A percentile compares a stretch with the other conserved stretches of the same genome.
phyloP scores from a whole-genome alignment of 768 basidiomycete species.

The Phaeolepiota aurea region DNA sequence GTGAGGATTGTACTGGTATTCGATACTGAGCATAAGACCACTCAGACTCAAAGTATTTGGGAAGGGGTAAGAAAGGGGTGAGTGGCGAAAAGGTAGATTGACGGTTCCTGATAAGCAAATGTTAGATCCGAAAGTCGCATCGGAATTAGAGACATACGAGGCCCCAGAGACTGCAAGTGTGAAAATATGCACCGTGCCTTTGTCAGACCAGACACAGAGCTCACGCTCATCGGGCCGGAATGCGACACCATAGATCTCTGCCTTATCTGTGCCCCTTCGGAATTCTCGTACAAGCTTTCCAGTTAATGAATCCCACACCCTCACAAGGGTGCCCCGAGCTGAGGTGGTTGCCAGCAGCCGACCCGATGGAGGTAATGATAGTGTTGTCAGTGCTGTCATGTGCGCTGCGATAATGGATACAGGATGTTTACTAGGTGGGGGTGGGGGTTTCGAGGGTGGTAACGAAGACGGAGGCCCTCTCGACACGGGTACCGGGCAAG shows the following conservation, averaged over 20 bases:
- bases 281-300: constrained; percentile 76
- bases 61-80: constrained; percentile 72
- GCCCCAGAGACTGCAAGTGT: constrained; percentile 58
- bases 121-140: neutral
- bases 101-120: constrained; percentile 51
- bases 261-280: constrained; percentile 81
- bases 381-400: constrained; percentile 65
- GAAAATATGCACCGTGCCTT: constrained; percentile 90
- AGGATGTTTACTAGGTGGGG: constrained; percentile 51
- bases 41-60: constrained; percentile 90
- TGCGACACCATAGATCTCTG: constrained; percentile 85
- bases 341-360: constrained; percentile 80
- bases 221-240: constrained; percentile 84
- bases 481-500: constrained; percentile 55
- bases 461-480: constrained; percentile 47
- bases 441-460: constrained; percentile 47
- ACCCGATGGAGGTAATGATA: constrained; percentile 74
- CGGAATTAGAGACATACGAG: constrained; percentile 39
- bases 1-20: constrained; percentile 77
- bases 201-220: constrained; percentile 90
- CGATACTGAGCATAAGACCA: constrained; percentile 95
- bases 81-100: constrained; percentile 78
- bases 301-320: constrained; percentile 74
- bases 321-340: constrained; percentile 72
- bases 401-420: constrained; percentile 83